Percentiles rank a stretch among this genome's conserved stretches.
Evolutionary conservation across 2,329 filamentous ascomycete genomes (phyloP).

Genomic region (Exophiala bonariae): DNA sequence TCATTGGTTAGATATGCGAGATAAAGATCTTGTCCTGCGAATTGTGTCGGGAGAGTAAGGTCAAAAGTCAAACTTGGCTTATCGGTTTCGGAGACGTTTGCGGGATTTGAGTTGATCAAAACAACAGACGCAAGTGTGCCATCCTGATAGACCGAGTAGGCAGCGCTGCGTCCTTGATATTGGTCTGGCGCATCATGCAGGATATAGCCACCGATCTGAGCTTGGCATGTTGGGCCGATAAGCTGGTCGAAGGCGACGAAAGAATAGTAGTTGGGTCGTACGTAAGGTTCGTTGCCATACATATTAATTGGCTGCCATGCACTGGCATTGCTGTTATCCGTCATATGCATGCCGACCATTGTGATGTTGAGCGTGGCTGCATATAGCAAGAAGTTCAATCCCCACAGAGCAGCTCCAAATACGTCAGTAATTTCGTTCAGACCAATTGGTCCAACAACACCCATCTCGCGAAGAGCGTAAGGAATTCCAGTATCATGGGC

Average conservation of each 20-base stretch:
- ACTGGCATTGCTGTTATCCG: slow-evolving; percentile 52
- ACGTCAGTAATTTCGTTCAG: slow-evolving; percentile 48
- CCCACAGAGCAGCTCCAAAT: slow-evolving; percentile 53
- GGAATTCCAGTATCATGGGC: slow-evolving; percentile 43
- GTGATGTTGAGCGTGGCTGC: slow-evolving; percentile 48
- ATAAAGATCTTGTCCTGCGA: slow-evolving; percentile 45
- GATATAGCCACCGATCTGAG: slow-evolving; percentile 41
- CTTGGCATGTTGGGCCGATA: slow-evolving; percentile 48
- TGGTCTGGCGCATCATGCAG: slow-evolving; percentile 32
- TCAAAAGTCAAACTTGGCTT: slow-evolving; percentile 43
- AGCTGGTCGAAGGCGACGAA: slow-evolving; percentile 53
- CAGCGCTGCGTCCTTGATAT: slow-evolving; percentile 44
- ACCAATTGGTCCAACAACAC: slow-evolving; percentile 51
- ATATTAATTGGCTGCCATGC: slow-evolving; percentile 50
- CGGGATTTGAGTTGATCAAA: slow-evolving; percentile 48
- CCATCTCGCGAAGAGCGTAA: slow-evolving; percentile 55
- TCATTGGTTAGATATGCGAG: slow-evolving; percentile 49
- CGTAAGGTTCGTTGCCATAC: slow-evolving; percentile 42
- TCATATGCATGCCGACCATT: slow-evolving; percentile 56
- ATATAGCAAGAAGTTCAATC: slow-evolving; percentile 54
- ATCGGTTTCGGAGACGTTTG: slow-evolving; percentile 39
- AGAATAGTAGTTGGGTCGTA: slow-evolving; percentile 53
- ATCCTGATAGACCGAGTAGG: slow-evolving; percentile 48
- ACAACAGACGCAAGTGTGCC: slow-evolving; percentile 43
- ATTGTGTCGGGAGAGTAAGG: slow-evolving; percentile 39